Conservation (phyloP, 2,329 filamentous ascomycete genomes). For the Trematosphaeria pertusa region DNA sequence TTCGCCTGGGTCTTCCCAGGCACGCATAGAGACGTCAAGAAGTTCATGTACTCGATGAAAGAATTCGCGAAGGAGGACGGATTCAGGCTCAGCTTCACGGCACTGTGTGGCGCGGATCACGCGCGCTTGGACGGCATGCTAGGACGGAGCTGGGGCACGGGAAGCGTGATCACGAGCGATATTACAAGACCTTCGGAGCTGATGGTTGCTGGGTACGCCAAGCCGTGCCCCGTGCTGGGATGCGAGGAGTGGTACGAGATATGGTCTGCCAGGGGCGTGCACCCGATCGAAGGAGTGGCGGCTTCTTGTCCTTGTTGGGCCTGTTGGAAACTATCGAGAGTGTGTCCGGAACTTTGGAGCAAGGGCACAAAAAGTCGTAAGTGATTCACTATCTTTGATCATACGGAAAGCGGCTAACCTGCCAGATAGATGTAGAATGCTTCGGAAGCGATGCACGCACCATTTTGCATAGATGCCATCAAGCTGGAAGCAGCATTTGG, state of each 20-base stretch:
- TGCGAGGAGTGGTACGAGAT: background rate
- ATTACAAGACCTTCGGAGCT: background rate
- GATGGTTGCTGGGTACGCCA: background rate
- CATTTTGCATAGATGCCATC: background rate
- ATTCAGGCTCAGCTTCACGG: background rate
- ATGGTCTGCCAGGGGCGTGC: too few relatives aligned
- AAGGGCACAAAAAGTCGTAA: background rate
- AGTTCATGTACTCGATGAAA: background rate
- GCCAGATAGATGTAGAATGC: background rate
- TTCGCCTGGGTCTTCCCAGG: constrained; percentile 1
- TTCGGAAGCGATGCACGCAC: background rate
- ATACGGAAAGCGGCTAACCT: too few relatives aligned
- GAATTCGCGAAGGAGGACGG: background rate
- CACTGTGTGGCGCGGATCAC: background rate
- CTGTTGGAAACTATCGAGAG: background rate
- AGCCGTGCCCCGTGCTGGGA: background rate
- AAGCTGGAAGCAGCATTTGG: background rate
- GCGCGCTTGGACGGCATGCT: background rate
- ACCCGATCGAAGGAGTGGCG: background rate
- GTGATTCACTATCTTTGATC: background rate
- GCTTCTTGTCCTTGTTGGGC: background rate
- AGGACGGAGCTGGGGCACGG: background rate
- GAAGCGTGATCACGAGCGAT: background rate
- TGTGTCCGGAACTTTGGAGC: background rate
- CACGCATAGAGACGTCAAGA: background rate